Evolutionary conservation across 2,329 filamentous ascomycete genomes (phyloP).

Genomic region (Ceratocystis smalleyi): DNA sequence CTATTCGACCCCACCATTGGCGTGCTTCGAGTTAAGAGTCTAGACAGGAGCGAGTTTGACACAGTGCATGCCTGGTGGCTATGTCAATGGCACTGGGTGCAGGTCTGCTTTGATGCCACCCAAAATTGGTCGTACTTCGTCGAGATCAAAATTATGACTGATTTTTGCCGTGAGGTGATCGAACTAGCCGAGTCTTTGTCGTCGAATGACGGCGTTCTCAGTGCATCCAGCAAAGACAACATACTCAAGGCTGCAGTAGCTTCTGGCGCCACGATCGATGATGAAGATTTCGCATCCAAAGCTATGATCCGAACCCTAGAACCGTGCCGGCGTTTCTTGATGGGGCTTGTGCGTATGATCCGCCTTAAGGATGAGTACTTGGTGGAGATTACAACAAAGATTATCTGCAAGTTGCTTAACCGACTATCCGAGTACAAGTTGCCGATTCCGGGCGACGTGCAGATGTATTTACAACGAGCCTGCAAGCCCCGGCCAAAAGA

Average conservation of each 20-base stretch:
- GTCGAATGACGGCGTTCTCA: conserved; percentile 69
- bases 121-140: conserved; percentile 67
- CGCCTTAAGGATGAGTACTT: conserved; percentile 78
- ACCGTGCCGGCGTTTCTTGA: conserved; percentile 20
- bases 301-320: conserved; percentile 27
- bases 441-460: conserved; percentile 46
- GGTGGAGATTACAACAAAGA: conserved; percentile 61
- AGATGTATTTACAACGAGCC: conserved; percentile 48
- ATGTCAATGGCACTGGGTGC: conserved; percentile 65
- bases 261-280: conserved; percentile 20
- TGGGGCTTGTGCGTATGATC: conserved; percentile 70
- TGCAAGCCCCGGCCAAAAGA: conserved; percentile 39
- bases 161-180: conserved; percentile 90
- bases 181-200: conserved; percentile 79
- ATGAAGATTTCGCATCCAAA: conserved; percentile 22
- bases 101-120: conserved; percentile 66
- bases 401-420: conserved; percentile 70
- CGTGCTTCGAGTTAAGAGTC: conserved; percentile 36
- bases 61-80: conserved; percentile 69
- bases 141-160: conserved; percentile 65
- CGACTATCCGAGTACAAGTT: conserved; percentile 66
- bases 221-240: conserved; percentile 42
- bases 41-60: conserved; percentile 46
- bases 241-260: conserved; percentile 18
- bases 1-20: conserved; percentile 42